Percentiles rank a stretch among this genome's conserved stretches.
phyloP scores from a whole-genome alignment of 1,139 yeast species.

The Pichia kudriavzevii region DNA sequence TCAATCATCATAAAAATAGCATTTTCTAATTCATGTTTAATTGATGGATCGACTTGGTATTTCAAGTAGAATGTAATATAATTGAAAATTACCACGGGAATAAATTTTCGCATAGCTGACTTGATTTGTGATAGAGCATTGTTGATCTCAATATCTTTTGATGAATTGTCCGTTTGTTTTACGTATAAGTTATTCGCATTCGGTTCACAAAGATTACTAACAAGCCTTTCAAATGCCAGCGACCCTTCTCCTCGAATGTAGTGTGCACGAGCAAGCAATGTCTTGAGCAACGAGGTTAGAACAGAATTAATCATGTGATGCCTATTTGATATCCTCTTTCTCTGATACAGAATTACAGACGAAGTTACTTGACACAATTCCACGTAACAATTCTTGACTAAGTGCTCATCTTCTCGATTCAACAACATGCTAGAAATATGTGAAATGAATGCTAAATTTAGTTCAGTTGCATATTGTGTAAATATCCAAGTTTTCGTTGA shows the following conservation, averaged over 20 bases:
- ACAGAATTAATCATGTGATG: conserved; percentile 55
- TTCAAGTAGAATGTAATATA: conserved; percentile 46
- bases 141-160: conserved; percentile 33
- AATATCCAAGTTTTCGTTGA: conserved; percentile 51
- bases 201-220: conserved; percentile 73
- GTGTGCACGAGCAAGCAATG: conserved; percentile 29
- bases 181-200: conserved; percentile 19
- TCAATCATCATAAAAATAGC: conserved; percentile 65
- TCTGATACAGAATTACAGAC: conserved; percentile 53
- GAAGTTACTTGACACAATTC: conserved; percentile 42
- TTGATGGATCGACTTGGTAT: conserved; percentile 38
- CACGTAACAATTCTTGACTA: conserved; percentile 24
- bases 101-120: conserved; percentile 51
- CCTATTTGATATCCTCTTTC: conserved; percentile 63
- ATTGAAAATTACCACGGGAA: conserved; percentile 55
- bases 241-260: conserved; percentile 29
- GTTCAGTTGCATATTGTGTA: conserved; percentile 62
- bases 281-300: conserved; percentile 42
- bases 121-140: conserved; percentile 52
- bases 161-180: conserved; percentile 16
- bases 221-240: conserved; percentile 45
- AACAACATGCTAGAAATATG: conserved; percentile 20
- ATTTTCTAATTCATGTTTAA: conserved; percentile 44
- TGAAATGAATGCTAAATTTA: conserved; percentile 34
- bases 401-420: neutral